Evolutionary conservation across 75 land plant genomes (phyloP), one percentile per base, ranked within the genome.

Genomic region (Larix kaempferi): DNA sequence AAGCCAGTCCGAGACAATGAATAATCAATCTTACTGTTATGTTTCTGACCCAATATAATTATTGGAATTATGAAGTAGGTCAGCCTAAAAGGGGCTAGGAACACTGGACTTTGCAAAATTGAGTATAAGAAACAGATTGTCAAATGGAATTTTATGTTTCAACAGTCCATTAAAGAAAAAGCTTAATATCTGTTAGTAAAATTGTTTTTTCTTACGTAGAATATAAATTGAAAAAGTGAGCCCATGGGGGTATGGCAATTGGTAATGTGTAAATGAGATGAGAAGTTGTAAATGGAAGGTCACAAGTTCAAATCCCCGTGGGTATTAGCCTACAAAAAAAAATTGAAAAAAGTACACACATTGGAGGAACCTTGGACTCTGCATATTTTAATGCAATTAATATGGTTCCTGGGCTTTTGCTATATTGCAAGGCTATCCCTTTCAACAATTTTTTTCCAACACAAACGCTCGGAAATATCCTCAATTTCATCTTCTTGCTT

Each of bases 331-430:
- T n/a, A n/a, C n/a, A n/a, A n/a, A n/a, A n/a, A n/a, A n/a, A n/a
- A n/a, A n/a, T n/a, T n/a, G n/a, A n/a, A n/a, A n/a, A n/a, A n/a
- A n/a, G n/a, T n/a, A n/a, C 95, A 93, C 27, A 90, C 86, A 52
- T 86, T 84, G 2, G 93, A 89, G 0, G 79, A 78, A 13, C 78
- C 76, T 60, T 82, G 73, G 5, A 76, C 60, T 66, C 72, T 77
- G 74, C 58, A 77, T 65, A 69, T 78, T 44, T 87, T 69, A 1
- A 76, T 65, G 72, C 95, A 93, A 17, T 87, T 84, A 13, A 80
- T 75, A 74, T 93, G 95, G 78, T 93, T 90, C 82, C 83, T 71
- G n/a, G 92, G 95, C 77, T 93, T 93, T 37, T 87, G 95, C 89
- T 88, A 93, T 35, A 93, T 84, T 12, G 93, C 82, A 37, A 90